Evolutionary conservation across 768 basidiomycete genomes (phyloP).

Genomic region (Lactarius psammicola): DNA sequence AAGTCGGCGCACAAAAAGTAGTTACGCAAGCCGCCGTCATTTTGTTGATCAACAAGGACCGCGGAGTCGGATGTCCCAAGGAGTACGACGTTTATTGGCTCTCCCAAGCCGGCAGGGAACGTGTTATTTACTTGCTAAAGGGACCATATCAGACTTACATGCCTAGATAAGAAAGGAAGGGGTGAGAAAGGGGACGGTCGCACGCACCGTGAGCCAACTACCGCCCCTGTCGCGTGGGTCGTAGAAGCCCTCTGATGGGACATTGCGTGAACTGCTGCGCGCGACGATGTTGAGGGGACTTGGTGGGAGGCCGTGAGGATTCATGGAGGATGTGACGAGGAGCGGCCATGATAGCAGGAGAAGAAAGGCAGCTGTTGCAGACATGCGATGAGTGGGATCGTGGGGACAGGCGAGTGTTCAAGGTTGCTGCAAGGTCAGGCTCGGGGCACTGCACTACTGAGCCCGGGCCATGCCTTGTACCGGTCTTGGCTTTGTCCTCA

Average conservation of each 20-base stretch:
- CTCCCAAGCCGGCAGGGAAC: conserved; percentile 39
- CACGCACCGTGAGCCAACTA: conserved; percentile 66
- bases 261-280: conserved; percentile 26
- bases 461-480: background rate
- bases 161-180: conserved; percentile 2
- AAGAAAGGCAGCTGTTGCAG: conserved; percentile 32
- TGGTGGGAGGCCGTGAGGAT: conserved; percentile 24
- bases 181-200: background rate
- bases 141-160: background rate
- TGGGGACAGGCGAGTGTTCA: conserved; percentile 18
- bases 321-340: conserved; percentile 26
- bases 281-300: conserved; percentile 28
- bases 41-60: conserved; percentile 59
- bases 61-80: conserved; percentile 68
- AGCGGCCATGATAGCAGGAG: conserved; percentile 37
- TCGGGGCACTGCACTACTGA: background rate
- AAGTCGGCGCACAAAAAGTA: conserved; percentile 65
- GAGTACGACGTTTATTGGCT: conserved; percentile 83
- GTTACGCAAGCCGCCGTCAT: conserved; percentile 74
- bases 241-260: conserved; percentile 59
- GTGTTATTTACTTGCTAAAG: conserved; percentile 10
- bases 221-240: conserved; percentile 59
- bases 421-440: background rate
- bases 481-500: background rate
- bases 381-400: conserved; percentile 33